Evolutionary conservation across 1,284 basidiomycete species (phyloP).

Genomic region (Apiotrichum mycotoxinovorans): DNA sequence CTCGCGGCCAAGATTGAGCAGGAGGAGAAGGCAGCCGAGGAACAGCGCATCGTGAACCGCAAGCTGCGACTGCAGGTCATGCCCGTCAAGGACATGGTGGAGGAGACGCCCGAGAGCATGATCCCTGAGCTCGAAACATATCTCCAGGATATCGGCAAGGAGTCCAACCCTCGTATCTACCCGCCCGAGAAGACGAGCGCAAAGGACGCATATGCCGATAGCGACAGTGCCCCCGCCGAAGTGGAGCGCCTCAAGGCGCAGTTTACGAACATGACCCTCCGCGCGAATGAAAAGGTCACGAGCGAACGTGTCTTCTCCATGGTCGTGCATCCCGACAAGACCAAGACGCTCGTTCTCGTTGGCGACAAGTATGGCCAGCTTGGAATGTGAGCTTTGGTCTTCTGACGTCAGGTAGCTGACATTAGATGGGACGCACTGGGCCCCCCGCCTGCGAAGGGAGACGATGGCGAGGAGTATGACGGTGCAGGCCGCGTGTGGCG

Average conservation of each 20-base stretch:
- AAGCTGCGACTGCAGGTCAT: slow-evolving; percentile 38
- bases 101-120: slow-evolving; percentile 26
- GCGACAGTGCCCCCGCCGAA: slow-evolving; percentile 21
- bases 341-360: slow-evolving; percentile 50
- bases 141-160: background rate
- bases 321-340: slow-evolving; percentile 50
- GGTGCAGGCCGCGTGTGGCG: slow-evolving; percentile 47
- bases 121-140: slow-evolving; percentile 19
- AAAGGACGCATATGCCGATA: slow-evolving; percentile 27
- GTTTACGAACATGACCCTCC: slow-evolving; percentile 39
- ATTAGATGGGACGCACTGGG: slow-evolving; percentile 45
- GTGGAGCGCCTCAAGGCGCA: slow-evolving; percentile 29
- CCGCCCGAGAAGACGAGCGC: slow-evolving; percentile 7
- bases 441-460: slow-evolving; percentile 17
- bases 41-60: slow-evolving; percentile 30
- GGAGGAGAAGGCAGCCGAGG: slow-evolving; percentile 38
- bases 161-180: background rate
- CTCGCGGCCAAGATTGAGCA: slow-evolving; percentile 27
- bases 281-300: slow-evolving; percentile 48
- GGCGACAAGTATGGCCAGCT: slow-evolving; percentile 52
- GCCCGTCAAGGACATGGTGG: slow-evolving; percentile 35
- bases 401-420: background rate
- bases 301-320: slow-evolving; percentile 52
- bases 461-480: slow-evolving; percentile 24
- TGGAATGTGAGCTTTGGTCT: slow-evolving; percentile 44